phyloP scores from a whole-genome alignment of 768 basidiomycete genomes.

The Mycena chlorophos region DNA sequence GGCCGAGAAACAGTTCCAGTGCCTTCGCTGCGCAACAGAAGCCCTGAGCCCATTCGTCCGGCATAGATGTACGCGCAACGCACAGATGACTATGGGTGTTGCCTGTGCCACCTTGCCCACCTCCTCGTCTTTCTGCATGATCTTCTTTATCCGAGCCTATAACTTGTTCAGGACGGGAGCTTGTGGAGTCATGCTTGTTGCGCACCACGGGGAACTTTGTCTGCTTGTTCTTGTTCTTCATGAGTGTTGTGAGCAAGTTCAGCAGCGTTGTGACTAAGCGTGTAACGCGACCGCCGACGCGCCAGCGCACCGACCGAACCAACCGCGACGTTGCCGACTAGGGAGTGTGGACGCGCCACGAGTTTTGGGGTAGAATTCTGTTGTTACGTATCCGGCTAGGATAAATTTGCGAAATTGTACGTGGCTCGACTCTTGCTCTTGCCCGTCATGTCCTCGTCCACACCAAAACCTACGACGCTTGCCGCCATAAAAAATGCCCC shows the following conservation, averaged over 20 bases:
- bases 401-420: not conserved
- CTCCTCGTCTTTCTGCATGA: slow-evolving; percentile 99
- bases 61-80: slow-evolving; percentile 28
- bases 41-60: not conserved
- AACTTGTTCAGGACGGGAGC: not conserved
- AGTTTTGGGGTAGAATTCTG: not conserved
- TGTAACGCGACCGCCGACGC: too few species aligned
- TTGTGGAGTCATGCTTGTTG: slow-evolving; percentile 12
- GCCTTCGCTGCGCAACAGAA: slow-evolving; percentile 77
- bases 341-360: too few species aligned
- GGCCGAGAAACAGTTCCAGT: slow-evolving; percentile 85
- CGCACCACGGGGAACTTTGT: slow-evolving; percentile 90
- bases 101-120: slow-evolving; percentile 98
- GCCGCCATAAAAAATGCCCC: slow-evolving; percentile 87
- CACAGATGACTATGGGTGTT: slow-evolving; percentile 95
- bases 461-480: slow-evolving; percentile 62
- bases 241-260: slow-evolving; percentile 28
- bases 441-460: slow-evolving; percentile 39
- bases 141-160: slow-evolving; percentile 97
- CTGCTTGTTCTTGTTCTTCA: slow-evolving; percentile 91
- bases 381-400: not conserved
- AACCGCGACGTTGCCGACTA: too few species aligned
- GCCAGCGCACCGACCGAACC: too few species aligned
- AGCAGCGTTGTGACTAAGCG: too few species aligned
- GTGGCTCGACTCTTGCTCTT: not conserved